Base-by-base conservation (phyloP, 257 asterid genomes). In the Solanum verrucosum region DNA sequence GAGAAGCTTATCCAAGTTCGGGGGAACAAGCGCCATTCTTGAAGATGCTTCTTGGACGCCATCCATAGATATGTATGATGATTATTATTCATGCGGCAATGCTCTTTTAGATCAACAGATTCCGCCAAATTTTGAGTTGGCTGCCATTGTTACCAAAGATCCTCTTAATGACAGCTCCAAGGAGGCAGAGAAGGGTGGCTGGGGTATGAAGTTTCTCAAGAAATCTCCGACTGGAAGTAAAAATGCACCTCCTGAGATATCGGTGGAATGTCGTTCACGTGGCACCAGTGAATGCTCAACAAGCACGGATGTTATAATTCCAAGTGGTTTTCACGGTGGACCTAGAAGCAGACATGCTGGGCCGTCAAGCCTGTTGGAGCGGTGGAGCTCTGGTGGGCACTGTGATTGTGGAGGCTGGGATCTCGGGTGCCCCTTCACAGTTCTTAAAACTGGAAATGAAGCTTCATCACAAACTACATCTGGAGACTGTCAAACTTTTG, bases 371-470 rank as follows among this genome's bases (percentile, higher is more conserved):
- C 96, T 96, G 31, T 78, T 90, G 7, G 97, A 96, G 56, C 91
- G 99, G 87, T 97, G 98, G 98, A 89, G 70, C 84, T 93, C 96
- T 1, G 97, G 97, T 25, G 99, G 99, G 40, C 86, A 16, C 18
- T 97, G 99, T 75, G 98, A 97, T 59, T 97, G 99, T 88, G 99
- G 99, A 13, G 99, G 99, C 44, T 97, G 99, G 99, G 99, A 97
- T 70, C 27, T 89, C 3, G 99, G 99, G 31, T 97, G 99, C 89
- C 98, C 98, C 1, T 87, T 97, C 38, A 90, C 98, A 4, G 81
- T 97, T 42, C 94, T 97, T 85, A 91, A 89, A 40, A 88, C 92
- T 23, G 84, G 67, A 27, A 20, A 74, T 3, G 94, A 90, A 40
- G 85, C 78, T 56, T 89, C 89, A 31, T 87, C 87, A 60, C 77